A percentile compares a stretch with the other conserved stretches of the same genome.
phyloP scores from a whole-genome alignment of 352 stramenopile species.

The Nannochloropsis limnetica region DNA sequence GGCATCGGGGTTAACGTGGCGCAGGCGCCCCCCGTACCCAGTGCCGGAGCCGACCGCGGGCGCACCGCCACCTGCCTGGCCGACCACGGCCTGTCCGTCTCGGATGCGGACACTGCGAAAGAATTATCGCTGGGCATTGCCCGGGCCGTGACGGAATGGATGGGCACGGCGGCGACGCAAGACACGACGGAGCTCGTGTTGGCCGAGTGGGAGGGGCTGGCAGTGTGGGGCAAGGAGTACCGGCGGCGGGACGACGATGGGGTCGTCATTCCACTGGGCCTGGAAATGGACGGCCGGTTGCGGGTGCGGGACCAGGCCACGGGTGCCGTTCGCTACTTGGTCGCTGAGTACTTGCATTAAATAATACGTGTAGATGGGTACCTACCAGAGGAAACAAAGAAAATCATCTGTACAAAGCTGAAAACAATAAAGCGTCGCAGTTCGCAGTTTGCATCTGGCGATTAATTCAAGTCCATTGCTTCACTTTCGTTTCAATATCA shows the following conservation, averaged over 20 bases:
- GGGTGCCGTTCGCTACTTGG: constrained; percentile 46
- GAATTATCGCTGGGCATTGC: constrained; percentile 36
- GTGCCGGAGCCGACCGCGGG: constrained; percentile 49
- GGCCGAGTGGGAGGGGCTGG: constrained; percentile 51
- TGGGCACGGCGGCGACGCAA: background rate
- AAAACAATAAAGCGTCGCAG: too few species aligned
- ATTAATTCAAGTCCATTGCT: background rate
- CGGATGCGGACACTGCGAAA: constrained; percentile 34
- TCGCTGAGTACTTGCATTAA: constrained; percentile 57
- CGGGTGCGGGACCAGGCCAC: constrained; percentile 44
- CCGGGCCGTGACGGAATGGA: constrained; percentile 36
- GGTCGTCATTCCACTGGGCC: constrained; percentile 50
- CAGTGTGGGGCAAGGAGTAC: constrained; percentile 47
- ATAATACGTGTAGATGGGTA: background rate
- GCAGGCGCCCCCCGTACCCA: constrained; percentile 54
- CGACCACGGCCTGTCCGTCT: constrained; percentile 47
- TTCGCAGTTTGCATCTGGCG: background rate
- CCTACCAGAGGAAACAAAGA: background rate
- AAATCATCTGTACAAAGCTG: too few species aligned
- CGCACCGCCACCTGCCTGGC: constrained; percentile 54
- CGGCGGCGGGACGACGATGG: constrained; percentile 46
- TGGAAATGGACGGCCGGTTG: constrained; percentile 55
- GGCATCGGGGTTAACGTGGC: constrained; percentile 62
- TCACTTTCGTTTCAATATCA: background rate
- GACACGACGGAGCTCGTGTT: constrained; percentile 43